Evolutionary conservation across 1,139 yeast species (phyloP), one percentile per base, ranked within the genome.

Genomic region (Taiozyma onychis): DNA sequence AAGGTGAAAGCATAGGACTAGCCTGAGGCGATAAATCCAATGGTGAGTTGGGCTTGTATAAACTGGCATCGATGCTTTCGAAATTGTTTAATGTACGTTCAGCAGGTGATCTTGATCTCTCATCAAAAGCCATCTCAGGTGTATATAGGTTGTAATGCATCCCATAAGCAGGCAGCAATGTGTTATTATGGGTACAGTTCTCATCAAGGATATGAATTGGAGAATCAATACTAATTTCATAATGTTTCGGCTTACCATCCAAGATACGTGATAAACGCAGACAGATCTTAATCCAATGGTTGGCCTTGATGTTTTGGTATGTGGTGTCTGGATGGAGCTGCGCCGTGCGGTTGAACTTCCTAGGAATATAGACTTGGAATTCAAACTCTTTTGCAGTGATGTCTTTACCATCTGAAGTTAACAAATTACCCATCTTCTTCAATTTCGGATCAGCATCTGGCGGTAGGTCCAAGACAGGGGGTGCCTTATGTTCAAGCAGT

Each of bases 241-340:
- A 93, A 65, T 89, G 97, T 65, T 90, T 91, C 39, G 95, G 71
- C 68, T 78, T 85, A 45, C 72, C 79, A 46, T 73, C 72, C 49
- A 84, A 82, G 11, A 74, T 65, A 57, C 78, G 80, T 14, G 96
- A 87, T 30, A 93, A 74, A 48, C 98, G 73, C 48, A 93, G 69
- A 54, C 95, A 85, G 14, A 93, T 78, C 67, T 91, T 93, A 59
- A 93, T 81, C 97, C 98, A 91, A 69, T 93, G 99, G 61, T 88
- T 93, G 8, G 91, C 77, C 66, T 88, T 88, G 56, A 93, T 88
- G 59, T 82, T 81, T 37, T 78, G 80, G 59, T 77, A 84, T 3
- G 89, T 80, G 1, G 97, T 88, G 66, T 91, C 93, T 2, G 97
- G 95, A 61, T 88, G 95, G 44, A 90, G 67, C 48, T 69, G 64